phyloP scores from a whole-genome alignment of 106 monocot genomes.

The Ottelia alismoides region DNA sequence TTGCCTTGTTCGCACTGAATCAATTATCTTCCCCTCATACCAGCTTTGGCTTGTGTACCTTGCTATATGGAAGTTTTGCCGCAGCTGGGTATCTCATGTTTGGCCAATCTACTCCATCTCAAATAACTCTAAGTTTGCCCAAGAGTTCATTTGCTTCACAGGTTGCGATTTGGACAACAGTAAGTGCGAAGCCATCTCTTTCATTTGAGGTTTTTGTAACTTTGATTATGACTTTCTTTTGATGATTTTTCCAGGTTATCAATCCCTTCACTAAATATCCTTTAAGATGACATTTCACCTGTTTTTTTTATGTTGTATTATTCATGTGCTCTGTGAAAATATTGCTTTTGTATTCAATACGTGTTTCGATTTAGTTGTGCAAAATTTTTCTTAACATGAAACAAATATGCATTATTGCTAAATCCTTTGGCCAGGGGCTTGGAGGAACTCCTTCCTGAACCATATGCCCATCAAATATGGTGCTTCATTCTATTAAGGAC shows the following conservation, averaged over 20 bases:
- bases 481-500: conserved; percentile 46
- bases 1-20: not conserved
- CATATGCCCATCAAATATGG: conserved; percentile 15
- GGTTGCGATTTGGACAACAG: conserved; percentile 86
- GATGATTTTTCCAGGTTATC: conserved; percentile 54
- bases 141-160: conserved; percentile 44
- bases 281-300: no score
- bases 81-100: conserved; percentile 78
- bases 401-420: conserved; percentile 71
- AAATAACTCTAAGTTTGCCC: conserved; percentile 93
- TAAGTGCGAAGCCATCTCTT: conserved; percentile 5
- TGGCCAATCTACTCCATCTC: conserved; percentile 56
- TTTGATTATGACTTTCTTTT: conserved; percentile 4
- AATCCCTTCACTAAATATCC: conserved; percentile 98
- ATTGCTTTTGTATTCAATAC: no score
- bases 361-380: not conserved
- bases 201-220: not conserved
- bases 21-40: not conserved
- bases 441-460: conserved; percentile 64
- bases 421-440: conserved; percentile 79
- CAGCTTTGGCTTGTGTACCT: conserved; percentile 80
- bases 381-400: not conserved
- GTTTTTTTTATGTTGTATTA: no score
- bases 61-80: conserved; percentile 64
- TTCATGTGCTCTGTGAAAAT: no score